Evolutionary conservation across 2,329 filamentous ascomycete species (phyloP), one percentile per base, ranked within the genome.

Genomic region (Botrytis fragariae): DNA sequence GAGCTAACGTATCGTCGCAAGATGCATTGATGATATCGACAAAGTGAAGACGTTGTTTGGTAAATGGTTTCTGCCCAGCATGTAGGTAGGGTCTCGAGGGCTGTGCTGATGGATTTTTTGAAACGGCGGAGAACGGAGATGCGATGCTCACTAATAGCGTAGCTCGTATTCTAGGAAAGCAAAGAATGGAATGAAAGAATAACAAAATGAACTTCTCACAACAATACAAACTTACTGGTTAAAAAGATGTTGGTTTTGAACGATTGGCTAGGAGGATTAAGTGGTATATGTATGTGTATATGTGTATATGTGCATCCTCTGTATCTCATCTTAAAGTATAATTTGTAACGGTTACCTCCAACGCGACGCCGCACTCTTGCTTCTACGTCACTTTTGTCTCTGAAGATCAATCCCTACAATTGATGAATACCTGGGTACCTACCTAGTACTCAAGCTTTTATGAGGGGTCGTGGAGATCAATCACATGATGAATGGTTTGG

Each of bases 61-160:
- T n/a, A 39, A 39, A 37, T 44, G 29, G 14, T 29, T 35, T 44
- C 70, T 59, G 25, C 25, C 60, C 37, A 42, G 61, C 61, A 68
- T 67, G 45, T 29, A 35, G 16, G 44, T 35, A 32, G 48, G 48
- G 48, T 14, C 62, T 44, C 32, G 29, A 45, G 57, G 54, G 51
- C 68, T 68, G 48, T 68, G 70, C 71, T 72, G 71, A 68, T 68
- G 71, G 54, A 44, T 18, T 39, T 29, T 39, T 37, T 69, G 71
- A 72, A 72, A 72, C 64, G 61, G 61, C 48, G 62, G 29, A 65
- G 14, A 42, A 57, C 64, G 48, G 48, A 37, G 8, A 44, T 39
- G 51, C n/a, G 12, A n/a, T 39, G 61, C n/a, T 68, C 61, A 72
- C 61, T 37, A 32, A 7, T 32, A 32, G 22, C 16, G 48, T 18